Percentiles rank a stretch among this genome's conserved stretches.
These are phyloP conservation scores for Monilinia vaccinii-corymbosi DNA, from an alignment of 2,329 filamentous ascomycete genomes.

Conservation along the genomic window DNA sequence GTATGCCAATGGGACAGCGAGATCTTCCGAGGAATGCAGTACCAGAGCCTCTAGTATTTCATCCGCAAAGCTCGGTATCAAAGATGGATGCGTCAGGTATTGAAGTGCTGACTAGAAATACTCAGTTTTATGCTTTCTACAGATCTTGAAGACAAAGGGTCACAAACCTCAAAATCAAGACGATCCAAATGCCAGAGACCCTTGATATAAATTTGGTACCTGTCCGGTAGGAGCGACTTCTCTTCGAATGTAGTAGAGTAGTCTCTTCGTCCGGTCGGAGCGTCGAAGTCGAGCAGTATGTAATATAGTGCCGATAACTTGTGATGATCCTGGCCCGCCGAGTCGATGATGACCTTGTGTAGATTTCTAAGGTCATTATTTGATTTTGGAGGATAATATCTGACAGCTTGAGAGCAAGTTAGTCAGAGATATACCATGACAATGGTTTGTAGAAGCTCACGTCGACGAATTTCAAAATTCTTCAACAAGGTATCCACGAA, in stretches of 20 bases:
- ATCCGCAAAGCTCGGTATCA: slow-evolving; percentile 73
- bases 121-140: slow-evolving; percentile 19
- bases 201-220: slow-evolving; percentile 72
- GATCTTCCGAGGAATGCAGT: slow-evolving; percentile 50
- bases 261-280: slow-evolving; percentile 33
- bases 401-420: slow-evolving; percentile 36
- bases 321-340: slow-evolving; percentile 58
- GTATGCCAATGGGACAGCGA: slow-evolving; percentile 63
- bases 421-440: slow-evolving; percentile 7
- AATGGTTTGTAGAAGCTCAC: slow-evolving; percentile 36
- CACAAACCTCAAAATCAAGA: slow-evolving; percentile 52
- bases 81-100: slow-evolving; percentile 68
- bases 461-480: slow-evolving; percentile 58
- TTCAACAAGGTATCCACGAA: slow-evolving; percentile 74
- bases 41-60: slow-evolving; percentile 68
- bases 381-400: slow-evolving; percentile 65
- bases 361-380: slow-evolving; percentile 59
- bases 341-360: slow-evolving; percentile 59
- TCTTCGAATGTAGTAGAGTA: slow-evolving; percentile 49
- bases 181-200: slow-evolving; percentile 76
- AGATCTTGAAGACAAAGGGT: neutral
- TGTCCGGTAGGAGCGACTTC: slow-evolving; percentile 58
- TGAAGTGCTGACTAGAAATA: slow-evolving; percentile 53
- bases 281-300: slow-evolving; percentile 63
- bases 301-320: slow-evolving; percentile 81